These are phyloP conservation scores for Hymenoscyphus infarciens DNA, from an alignment of 2,329 filamentous ascomycete species.

Conservation along the genomic window DNA sequence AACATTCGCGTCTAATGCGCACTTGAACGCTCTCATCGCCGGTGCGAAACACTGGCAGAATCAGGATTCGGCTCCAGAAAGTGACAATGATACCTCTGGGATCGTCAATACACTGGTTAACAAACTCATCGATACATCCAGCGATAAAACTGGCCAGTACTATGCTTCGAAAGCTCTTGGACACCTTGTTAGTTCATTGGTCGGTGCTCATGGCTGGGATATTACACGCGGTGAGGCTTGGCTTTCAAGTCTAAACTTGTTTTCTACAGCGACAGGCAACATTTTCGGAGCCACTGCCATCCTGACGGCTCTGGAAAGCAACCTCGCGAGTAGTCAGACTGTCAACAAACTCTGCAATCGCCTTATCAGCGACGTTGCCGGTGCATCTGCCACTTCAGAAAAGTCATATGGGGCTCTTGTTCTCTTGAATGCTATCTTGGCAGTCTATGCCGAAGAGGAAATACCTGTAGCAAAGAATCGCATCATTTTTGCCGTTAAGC, in stretches of 20 bases:
- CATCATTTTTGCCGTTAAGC: conserved; percentile 71
- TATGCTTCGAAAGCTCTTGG: conserved; percentile 53
- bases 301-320: conserved; percentile 49
- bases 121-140: conserved; percentile 44
- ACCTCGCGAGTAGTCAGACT: conserved; percentile 45
- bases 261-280: conserved; percentile 47
- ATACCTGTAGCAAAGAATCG: conserved; percentile 54
- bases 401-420: conserved; percentile 49
- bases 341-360: conserved; percentile 55
- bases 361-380: conserved; percentile 58
- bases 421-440: conserved; percentile 51
- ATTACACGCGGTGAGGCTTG: conserved; percentile 44
- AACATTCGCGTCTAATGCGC: conserved; percentile 19
- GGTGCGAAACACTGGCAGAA: conserved; percentile 10
- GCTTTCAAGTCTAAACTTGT: conserved; percentile 43
- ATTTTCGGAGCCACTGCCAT: conserved; percentile 49
- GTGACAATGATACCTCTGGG: conserved; percentile 35
- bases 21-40: conserved; percentile 2
- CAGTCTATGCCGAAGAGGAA: conserved; percentile 49
- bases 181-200: conserved; percentile 46
- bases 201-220: conserved; percentile 46
- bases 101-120: conserved; percentile 43
- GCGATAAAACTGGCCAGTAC: conserved; percentile 42
- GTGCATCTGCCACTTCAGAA: conserved; percentile 41
- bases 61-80: neutral